Percentiles rank a stretch among this genome's conserved stretches.
These are phyloP conservation scores for Leishmania tropica DNA, from an alignment of 208 protist genomes.

Conservation along the genomic window DNA sequence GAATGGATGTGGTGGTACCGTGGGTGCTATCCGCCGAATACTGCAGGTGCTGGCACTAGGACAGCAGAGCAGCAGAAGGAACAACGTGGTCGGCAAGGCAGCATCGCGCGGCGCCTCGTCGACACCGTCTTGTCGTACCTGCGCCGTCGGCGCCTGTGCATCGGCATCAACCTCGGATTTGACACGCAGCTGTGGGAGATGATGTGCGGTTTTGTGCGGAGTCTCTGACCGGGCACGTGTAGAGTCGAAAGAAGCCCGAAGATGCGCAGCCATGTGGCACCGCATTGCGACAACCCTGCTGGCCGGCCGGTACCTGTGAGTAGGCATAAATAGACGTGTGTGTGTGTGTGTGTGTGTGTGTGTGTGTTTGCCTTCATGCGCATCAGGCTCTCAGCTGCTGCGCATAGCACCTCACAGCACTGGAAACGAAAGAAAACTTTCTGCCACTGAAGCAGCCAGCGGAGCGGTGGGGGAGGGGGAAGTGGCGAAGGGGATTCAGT, in stretches of 20 bases:
- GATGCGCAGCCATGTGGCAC: neutral
- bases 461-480: neutral
- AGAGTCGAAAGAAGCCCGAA: neutral
- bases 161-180: slow-evolving; percentile 31
- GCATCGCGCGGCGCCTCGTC: slow-evolving; percentile 23
- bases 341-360: neutral
- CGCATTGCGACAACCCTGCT: neutral
- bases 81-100: neutral
- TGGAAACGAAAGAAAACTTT: no score
- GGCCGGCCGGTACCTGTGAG: neutral
- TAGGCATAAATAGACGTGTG: neutral
- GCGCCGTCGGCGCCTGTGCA: slow-evolving; percentile 29
- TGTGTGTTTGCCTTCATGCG: neutral
- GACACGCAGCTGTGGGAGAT: slow-evolving; percentile 29
- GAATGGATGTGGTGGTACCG: slow-evolving; percentile 44
- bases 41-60: neutral
- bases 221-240: neutral
- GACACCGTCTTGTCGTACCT: slow-evolving; percentile 21
- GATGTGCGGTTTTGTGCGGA: slow-evolving; percentile 6
- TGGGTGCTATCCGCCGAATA: neutral
- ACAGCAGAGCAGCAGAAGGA: neutral
- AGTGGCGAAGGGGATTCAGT: neutral
- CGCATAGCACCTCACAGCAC: neutral
- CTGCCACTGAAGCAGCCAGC: neutral
- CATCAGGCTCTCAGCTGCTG: neutral